Evolutionary conservation across 2,329 filamentous ascomycete genomes (phyloP), one percentile per base, ranked within the genome.

Genomic region (Aureobasidium pullulans): DNA sequence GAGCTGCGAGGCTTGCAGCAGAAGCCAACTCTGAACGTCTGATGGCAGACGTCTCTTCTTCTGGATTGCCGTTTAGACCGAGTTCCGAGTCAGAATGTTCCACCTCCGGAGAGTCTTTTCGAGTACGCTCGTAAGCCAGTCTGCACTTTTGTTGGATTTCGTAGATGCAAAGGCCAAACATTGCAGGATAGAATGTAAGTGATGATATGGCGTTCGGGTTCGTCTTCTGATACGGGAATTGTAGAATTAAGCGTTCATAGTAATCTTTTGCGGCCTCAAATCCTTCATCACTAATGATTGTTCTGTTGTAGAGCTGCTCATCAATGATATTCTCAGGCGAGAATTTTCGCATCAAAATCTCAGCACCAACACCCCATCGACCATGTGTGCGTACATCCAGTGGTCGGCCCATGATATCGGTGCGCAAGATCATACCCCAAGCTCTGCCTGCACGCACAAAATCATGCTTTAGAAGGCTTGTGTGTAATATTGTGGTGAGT

Each of bases 351-450:
- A 96, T 84, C 59, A 96, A 74, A 19, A 96, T 83, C 73, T 96
- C 92, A 2, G 89, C 90, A 0, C 90, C 91, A 46, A 96, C 81
- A 13, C 86, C 86, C 93, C 92, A 96, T 64, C 88, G 81, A 37
- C 84, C 81, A 66, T 86, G 80, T 19, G 77, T 77, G 40, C 90
- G 82, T 49, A 93, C 71, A 69, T 96, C 90, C 19, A 92, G 77
- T 6, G 75, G 74, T 49, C 73, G 71, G 3, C 84, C 84, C 60
- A 74, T 68, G 28, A 85, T 75, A 52, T 80, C 81, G 48, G 84
- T 80, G 50, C 87, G 82, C 48, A 91, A 70, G 34, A 96, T 78
- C 64, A 96, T 74, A 1, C 84, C 86, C 79, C 90, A 93, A 0
- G 89, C 88, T 61, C 88, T 80, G 52, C 83, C 83, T 0, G 92